Conservation (phyloP, 202 grass and related monocot species). For the Dendrocalamus latiflorus region DNA sequence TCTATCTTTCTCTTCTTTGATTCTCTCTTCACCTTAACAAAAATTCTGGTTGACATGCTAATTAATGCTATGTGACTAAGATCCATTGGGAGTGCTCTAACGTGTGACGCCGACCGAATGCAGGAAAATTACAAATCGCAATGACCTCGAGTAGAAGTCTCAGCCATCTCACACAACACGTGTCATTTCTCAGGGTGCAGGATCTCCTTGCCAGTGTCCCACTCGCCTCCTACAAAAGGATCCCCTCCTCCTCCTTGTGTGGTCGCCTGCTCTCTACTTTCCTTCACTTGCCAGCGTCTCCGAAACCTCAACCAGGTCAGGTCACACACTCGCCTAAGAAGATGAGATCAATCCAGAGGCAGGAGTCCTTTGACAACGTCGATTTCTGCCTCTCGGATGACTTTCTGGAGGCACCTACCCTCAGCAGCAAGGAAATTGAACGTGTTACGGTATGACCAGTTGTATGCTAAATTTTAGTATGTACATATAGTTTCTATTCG, state of each 20-base stretch:
- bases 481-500: background rate
- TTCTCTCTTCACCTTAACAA: no score
- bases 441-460: slow-evolving; percentile 39
- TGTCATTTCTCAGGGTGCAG: background rate
- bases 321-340: background rate
- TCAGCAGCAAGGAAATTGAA: slow-evolving; percentile 16
- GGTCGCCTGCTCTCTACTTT: background rate
- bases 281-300: background rate
- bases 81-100: no score
- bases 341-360: slow-evolving; percentile 23
- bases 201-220: background rate
- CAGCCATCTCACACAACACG: background rate
- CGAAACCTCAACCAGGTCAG: background rate
- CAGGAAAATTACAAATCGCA: background rate
- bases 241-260: background rate
- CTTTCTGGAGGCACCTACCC: slow-evolving; percentile 30
- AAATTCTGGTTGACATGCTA: background rate
- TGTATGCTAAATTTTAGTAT: background rate
- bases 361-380: background rate
- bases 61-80: no score
- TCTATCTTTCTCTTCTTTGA: no score
- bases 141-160: background rate
- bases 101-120: background rate
- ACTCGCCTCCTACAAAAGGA: slow-evolving; percentile 14
- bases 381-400: background rate